Conservation (phyloP, 2,329 filamentous ascomycete genomes). For the Colletotrichum orchidophilum region DNA sequence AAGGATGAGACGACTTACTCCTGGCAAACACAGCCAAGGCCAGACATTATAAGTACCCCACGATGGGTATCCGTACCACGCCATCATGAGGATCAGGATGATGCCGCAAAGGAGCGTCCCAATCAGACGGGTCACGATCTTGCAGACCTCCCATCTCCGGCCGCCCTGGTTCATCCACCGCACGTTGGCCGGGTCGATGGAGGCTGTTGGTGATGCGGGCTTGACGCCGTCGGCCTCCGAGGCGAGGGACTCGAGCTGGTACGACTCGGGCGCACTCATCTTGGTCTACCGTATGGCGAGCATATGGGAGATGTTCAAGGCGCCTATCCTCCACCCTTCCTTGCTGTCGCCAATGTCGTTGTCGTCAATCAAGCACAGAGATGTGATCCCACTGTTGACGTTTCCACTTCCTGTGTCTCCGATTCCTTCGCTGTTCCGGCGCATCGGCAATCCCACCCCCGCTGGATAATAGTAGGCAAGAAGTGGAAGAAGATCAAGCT, state of each 20-base stretch:
- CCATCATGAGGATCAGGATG: constrained; percentile 23
- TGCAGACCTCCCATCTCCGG: constrained; percentile 37
- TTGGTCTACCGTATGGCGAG: background rate
- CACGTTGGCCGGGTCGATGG: constrained; percentile 32
- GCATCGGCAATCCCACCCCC: background rate
- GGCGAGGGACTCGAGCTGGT: constrained; percentile 26
- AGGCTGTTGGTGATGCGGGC: constrained; percentile 23
- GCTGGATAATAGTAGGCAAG: background rate
- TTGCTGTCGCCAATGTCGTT: background rate
- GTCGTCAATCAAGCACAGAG: background rate
- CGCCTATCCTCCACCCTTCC: background rate
- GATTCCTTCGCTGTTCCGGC: background rate
- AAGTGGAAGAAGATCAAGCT: background rate
- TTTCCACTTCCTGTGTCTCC: background rate
- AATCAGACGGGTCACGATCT: constrained; percentile 37
- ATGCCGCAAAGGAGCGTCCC: constrained; percentile 28
- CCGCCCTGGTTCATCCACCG: constrained; percentile 26
- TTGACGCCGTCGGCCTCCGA: constrained; percentile 36
- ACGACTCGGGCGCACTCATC: constrained; percentile 28
- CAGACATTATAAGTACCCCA: background rate
- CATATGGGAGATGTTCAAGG: background rate
- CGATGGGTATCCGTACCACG: background rate
- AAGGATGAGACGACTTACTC: background rate
- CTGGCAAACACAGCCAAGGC: constrained; percentile 3
- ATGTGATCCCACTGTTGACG: background rate